Evolutionary conservation across 768 basidiomycete species (phyloP), one percentile per base, ranked within the genome.

Genomic region (Termitomyces sp.): DNA sequence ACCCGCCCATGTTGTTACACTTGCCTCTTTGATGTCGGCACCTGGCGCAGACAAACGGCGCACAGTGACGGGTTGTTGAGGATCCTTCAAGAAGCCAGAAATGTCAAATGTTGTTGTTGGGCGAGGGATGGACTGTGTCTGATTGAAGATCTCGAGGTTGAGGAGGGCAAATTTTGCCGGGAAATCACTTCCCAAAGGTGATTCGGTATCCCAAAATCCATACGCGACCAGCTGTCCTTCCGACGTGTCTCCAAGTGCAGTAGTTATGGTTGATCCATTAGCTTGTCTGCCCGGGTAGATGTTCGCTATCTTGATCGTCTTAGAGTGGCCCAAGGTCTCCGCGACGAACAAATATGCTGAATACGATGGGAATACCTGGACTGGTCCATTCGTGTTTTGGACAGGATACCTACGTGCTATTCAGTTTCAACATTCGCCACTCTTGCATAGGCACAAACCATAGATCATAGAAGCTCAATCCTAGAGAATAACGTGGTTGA

Each of bases 291-390:
- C 80, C 3, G 80, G 82, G 58, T 75, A 83, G 12, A 83, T 68
- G 61, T 82, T 82, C 27, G 79, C 68, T 12, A 81, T 75, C 34
- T 69, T 75, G 11, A 78, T 67, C 9, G 74, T 69, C 29, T 70
- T 75, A 3, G 81, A 82, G 31, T 65, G 65, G 1, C 75, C 78
- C 19, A 82, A 69, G 2, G 79, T 69, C 59, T 83, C 82, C 14
- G 76, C 66, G 53, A 82, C 68, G 59, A 82, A 82, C 11, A 82
- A 66, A 56, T 81, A 81, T n/a, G 81, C 71, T 4, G 73, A 75
- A 54, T 82, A 82, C n/a, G 79, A 73, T 1, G 81, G 82, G 67
- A 82, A 80, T 6, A 81, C 80, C 65, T 79, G 73, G 46, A 77
- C 65, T 6, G 75, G 75, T n/a, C 80, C 79, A 51, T 79, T 81